Evolutionary conservation across 2,329 filamentous ascomycete species (phyloP).

Genomic region (Penicillium sp.): DNA sequence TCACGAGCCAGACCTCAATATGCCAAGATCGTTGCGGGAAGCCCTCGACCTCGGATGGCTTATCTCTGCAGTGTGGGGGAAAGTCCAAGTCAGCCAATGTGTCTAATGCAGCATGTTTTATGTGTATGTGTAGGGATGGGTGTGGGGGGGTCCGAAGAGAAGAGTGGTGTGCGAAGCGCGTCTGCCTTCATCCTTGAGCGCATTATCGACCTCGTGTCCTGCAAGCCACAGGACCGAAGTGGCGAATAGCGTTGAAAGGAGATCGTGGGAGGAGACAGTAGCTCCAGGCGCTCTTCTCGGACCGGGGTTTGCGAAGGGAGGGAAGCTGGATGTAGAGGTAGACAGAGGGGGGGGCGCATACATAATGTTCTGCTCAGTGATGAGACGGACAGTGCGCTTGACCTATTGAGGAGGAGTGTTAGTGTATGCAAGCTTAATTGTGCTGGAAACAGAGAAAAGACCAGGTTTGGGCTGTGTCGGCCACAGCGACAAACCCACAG

Average conservation of each 20-base stretch:
- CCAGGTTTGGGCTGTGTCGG: neutral
- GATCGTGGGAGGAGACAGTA: neutral
- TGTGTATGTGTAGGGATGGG: neutral
- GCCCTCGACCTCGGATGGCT: constrained; percentile 77
- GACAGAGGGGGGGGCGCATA: constrained; percentile 51
- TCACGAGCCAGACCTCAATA: constrained; percentile 79
- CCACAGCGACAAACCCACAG: neutral
- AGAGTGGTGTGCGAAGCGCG: neutral
- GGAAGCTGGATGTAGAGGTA: neutral
- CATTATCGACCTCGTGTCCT: neutral
- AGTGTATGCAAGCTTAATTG: constrained; percentile 14
- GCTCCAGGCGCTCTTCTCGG: neutral
- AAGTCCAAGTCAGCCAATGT: constrained; percentile 6
- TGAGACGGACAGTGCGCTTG: constrained; percentile 86
- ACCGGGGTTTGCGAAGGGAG: neutral
- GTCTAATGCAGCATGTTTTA: neutral
- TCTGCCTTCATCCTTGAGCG: neutral
- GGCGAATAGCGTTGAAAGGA: neutral
- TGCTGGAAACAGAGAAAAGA: neutral
- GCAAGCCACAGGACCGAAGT: neutral
- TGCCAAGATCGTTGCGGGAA: constrained; percentile 94
- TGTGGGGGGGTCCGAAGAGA: neutral
- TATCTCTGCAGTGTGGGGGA: constrained; percentile 58
- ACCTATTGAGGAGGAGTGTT: constrained; percentile 48
- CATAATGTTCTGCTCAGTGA: constrained; percentile 89